phyloP scores from a whole-genome alignment of 495 filamentous ascomycete species.

The Barbatosphaeria neglecta region DNA sequence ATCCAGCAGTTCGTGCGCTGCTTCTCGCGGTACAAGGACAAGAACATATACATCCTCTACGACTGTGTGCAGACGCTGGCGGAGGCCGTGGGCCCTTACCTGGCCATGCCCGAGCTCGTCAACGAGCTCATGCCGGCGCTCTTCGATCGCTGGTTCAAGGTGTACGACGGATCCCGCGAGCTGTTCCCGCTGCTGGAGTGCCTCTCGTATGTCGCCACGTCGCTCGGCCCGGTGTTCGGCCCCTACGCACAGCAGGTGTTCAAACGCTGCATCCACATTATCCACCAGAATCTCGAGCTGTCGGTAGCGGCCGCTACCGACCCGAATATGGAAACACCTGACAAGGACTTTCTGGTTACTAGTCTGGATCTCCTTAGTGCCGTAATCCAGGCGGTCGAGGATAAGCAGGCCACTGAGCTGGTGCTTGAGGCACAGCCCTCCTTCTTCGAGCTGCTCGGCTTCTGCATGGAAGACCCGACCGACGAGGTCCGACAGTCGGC shows the following conservation, averaged over 20 bases:
- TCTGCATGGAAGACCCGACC: conserved; percentile 86
- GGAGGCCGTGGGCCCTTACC: conserved; percentile 71
- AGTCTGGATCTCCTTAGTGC: conserved; percentile 90
- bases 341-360: conserved; percentile 95
- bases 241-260: conserved; percentile 80
- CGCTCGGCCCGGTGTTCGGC: conserved; percentile 70
- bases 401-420: conserved; percentile 59
- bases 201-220: conserved; percentile 84
- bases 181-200: conserved; percentile 92
- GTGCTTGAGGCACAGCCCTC: conserved; percentile 61
- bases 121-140: conserved; percentile 89
- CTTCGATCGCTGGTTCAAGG: conserved; percentile 77
- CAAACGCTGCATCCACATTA: conserved; percentile 74
- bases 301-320: conserved; percentile 52
- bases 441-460: conserved; percentile 80
- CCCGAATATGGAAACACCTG: conserved; percentile 62
- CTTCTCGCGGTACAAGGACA: conserved; percentile 91
- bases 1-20: conserved; percentile 85
- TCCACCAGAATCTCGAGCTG: conserved; percentile 79
- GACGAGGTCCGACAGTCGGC: conserved; percentile 94
- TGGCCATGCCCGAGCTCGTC: conserved; percentile 67
- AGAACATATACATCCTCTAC: conserved; percentile 98
- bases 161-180: conserved; percentile 82
- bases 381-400: conserved; percentile 83
- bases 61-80: conserved; percentile 97